Conservation (phyloP, 2,329 filamentous ascomycete species). For the Verticillium klebahnii region DNA sequence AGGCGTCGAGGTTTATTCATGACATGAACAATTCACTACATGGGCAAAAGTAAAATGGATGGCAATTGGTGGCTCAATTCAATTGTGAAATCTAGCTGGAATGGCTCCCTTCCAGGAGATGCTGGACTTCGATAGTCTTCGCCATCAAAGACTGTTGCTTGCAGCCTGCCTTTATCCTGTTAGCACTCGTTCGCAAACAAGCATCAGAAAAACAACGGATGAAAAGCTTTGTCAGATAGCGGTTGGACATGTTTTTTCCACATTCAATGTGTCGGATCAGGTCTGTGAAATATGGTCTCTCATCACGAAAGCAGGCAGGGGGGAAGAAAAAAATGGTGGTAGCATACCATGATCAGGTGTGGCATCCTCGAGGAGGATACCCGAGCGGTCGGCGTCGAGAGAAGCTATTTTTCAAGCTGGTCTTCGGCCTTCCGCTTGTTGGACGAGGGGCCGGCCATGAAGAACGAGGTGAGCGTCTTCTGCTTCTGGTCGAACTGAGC, state of each 20-base stretch:
- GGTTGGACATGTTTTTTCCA: slow-evolving; percentile 73
- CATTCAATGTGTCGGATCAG: slow-evolving; percentile 70
- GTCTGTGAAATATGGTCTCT: slow-evolving; percentile 71
- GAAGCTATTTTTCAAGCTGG: slow-evolving; percentile 12
- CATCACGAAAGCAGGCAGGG: slow-evolving; percentile 56
- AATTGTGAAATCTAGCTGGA: background rate
- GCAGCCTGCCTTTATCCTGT: background rate
- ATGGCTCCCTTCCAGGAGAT: background rate
- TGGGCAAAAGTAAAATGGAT: no score
- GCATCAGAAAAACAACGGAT: background rate
- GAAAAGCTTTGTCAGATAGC: slow-evolving; percentile 49
- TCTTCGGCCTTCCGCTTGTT: slow-evolving; percentile 45
- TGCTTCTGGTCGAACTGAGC: slow-evolving; percentile 71
- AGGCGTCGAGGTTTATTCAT: no score
- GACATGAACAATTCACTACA: no score
- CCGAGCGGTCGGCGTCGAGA: background rate
- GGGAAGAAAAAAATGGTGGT: slow-evolving; percentile 7
- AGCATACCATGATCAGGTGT: background rate
- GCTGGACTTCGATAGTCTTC: background rate
- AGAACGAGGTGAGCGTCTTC: slow-evolving; percentile 72
- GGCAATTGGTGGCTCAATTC: no score
- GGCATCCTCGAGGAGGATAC: background rate
- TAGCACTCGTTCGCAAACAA: background rate
- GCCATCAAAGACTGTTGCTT: background rate
- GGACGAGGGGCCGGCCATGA: slow-evolving; percentile 33